Evolutionary conservation across 768 basidiomycete species (phyloP), one percentile per base, ranked within the genome.

Genomic region (Clitopilus hobsonii): DNA sequence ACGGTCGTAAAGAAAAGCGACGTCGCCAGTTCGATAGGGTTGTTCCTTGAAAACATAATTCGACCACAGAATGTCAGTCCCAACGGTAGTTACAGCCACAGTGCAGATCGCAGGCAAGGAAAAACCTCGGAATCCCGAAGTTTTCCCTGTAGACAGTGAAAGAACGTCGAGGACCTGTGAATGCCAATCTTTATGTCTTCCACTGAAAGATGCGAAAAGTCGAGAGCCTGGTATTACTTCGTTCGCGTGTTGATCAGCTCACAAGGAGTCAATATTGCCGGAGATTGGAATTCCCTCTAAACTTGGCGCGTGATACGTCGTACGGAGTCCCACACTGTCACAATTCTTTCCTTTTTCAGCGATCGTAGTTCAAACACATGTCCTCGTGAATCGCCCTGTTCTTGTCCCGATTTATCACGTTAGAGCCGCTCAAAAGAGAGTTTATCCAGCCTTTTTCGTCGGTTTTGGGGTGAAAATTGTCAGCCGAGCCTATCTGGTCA

Each of bases 41-140:
- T 36, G 32, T 36, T n/a, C 32, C 32, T 36, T 36, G 3, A 10
- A 4, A n/a, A n/a, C n/a, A n/a, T 10, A 36, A n/a, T 36, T 36
- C n/a, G 13, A n/a, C 13, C 32, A 36, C 32, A 36, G 32, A 36
- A 36, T 36, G 32, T n/a, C 32, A 36, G 32, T 36, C n/a, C 13
- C 13, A 36, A n/a, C 13, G 32, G n/a, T n/a, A n/a, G 32, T n/a
- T 14, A 36, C 32, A 36, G 32, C 32, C 32, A 36, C 32, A 36
- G n/a, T n/a, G 32, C 32, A 36, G 32, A 36, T 36, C 32, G 32
- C n/a, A 36, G 32, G 10, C 3, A 36, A 36, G 68, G 67, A 58
- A 59, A 65, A 68, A 69, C 58, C 60, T 65, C 67, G 66, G 67
- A 53, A 49, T 51, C 20, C 63, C 66, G 63, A 65, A 56, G 57